phyloP scores from a whole-genome alignment of 257 asterid genomes.

The Cinchona pubescens region DNA sequence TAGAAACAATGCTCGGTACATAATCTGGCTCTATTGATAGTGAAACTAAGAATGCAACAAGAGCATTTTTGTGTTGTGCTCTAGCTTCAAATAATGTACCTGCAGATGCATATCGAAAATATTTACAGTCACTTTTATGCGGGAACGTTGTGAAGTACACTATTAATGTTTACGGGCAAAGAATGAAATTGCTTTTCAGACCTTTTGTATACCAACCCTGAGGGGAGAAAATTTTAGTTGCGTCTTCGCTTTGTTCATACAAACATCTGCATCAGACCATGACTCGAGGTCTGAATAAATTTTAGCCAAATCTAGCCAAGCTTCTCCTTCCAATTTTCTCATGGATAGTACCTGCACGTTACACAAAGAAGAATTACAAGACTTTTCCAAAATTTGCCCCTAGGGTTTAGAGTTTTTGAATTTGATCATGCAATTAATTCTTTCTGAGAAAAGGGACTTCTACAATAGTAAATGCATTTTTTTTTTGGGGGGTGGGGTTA shows the following conservation, averaged over 20 bases:
- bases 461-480: too few relatives aligned
- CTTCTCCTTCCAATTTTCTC: conserved; percentile 54
- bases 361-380: conserved; percentile 3
- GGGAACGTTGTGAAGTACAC: background rate
- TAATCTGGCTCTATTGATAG: conserved; percentile 73
- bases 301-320: conserved; percentile 87
- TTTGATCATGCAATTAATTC: background rate
- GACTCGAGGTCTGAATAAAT: conserved; percentile 59
- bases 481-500: too few relatives aligned
- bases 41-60: conserved; percentile 56
- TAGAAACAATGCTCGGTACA: conserved; percentile 72
- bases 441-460: background rate
- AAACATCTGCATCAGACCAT: conserved; percentile 61
- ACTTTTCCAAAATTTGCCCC: background rate
- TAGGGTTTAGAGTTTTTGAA: background rate
- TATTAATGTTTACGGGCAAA: background rate
- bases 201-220: conserved; percentile 78
- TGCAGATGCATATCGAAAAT: conserved; percentile 27
- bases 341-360: conserved; percentile 36
- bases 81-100: conserved; percentile 53
- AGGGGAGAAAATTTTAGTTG: conserved; percentile 44
- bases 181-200: conserved; percentile 19
- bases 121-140: background rate
- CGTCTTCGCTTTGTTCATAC: conserved; percentile 58
- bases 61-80: conserved; percentile 55